These are phyloP conservation scores for Betula pendula DNA, from an alignment of 306 rosid species.

Conservation along the genomic window DNA sequence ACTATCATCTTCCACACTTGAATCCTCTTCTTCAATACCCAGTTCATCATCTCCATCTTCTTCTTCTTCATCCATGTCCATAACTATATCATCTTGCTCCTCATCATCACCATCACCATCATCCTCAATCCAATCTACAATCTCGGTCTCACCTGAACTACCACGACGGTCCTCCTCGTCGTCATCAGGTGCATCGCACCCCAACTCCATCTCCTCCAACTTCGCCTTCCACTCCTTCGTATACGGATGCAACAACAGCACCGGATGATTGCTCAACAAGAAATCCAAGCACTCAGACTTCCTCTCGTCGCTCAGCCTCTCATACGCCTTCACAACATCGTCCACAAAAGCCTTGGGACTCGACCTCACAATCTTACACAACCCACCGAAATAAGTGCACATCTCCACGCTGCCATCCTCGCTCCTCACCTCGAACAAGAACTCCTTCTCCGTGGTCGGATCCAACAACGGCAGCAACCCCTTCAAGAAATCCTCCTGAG, in stretches of 20 bases:
- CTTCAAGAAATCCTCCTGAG: constrained; percentile 65
- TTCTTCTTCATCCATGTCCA: constrained; percentile 39
- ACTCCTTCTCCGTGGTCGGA: constrained; percentile 69
- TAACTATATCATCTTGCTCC: constrained; percentile 33
- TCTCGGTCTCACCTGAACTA: constrained; percentile 50
- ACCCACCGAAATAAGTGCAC: constrained; percentile 78
- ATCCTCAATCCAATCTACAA: constrained; percentile 83
- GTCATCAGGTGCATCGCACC: constrained; percentile 94
- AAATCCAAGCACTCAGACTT: constrained; percentile 82
- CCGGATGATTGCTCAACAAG: constrained; percentile 74
- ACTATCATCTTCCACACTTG: constrained; percentile 32
- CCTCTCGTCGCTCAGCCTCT: constrained; percentile 75
- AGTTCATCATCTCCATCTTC: constrained; percentile 37
- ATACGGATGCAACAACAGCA: constrained; percentile 76
- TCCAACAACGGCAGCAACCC: constrained; percentile 68
- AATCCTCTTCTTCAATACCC: constrained; percentile 32
- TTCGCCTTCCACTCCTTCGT: constrained; percentile 96
- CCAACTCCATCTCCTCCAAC: constrained; percentile 90
- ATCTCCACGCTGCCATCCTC: constrained; percentile 71
- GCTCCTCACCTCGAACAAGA: constrained; percentile 53
- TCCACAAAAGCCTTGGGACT: constrained; percentile 89
- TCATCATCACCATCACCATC: constrained; percentile 32
- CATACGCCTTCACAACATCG: constrained; percentile 81
- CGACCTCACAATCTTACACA: constrained; percentile 80
- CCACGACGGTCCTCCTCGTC: constrained; percentile 40